These are phyloP conservation scores for Aurifilum marmelostoma DNA, from an alignment of 2,329 filamentous ascomycete species.

Conservation along the genomic window DNA sequence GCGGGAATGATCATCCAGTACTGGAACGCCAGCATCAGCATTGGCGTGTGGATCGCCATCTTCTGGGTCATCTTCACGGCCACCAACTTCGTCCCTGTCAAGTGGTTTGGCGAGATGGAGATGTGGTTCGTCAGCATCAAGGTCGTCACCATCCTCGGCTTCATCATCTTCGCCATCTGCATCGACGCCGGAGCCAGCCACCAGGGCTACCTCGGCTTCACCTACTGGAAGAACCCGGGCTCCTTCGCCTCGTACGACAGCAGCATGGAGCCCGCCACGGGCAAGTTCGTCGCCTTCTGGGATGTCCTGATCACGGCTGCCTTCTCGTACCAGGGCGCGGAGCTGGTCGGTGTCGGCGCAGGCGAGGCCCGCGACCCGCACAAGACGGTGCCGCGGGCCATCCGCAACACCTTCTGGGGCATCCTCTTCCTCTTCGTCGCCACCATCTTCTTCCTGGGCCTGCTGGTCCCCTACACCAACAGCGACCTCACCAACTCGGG, in stretches of 20 bases:
- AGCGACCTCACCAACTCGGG: slow-evolving; percentile 39
- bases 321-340: slow-evolving; percentile 30
- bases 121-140: slow-evolving; percentile 28
- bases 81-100: slow-evolving; percentile 30
- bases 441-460: slow-evolving; percentile 60
- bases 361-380: slow-evolving; percentile 53
- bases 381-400: slow-evolving; percentile 54
- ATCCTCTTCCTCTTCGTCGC: slow-evolving; percentile 65
- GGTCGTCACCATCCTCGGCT: slow-evolving; percentile 23
- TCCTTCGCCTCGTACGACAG: slow-evolving; percentile 22
- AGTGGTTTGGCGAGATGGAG: slow-evolving; percentile 27
- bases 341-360: slow-evolving; percentile 37
- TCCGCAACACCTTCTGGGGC: slow-evolving; percentile 63
- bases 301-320: slow-evolving; percentile 29
- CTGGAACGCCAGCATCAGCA: slow-evolving; percentile 13
- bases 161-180: slow-evolving; percentile 65
- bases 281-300: slow-evolving; percentile 28
- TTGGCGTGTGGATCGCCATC: slow-evolving; percentile 29
- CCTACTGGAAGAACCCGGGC: slow-evolving; percentile 44
- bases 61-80: slow-evolving; percentile 31
- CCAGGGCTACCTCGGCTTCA: slow-evolving; percentile 25
- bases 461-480: slow-evolving; percentile 61
- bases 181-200: slow-evolving; percentile 57
- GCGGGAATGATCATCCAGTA: slow-evolving; percentile 12
- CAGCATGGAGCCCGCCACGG: slow-evolving; percentile 20